phyloP scores from a whole-genome alignment of 148 eudicot genomes.

The Diospyros lotus region DNA sequence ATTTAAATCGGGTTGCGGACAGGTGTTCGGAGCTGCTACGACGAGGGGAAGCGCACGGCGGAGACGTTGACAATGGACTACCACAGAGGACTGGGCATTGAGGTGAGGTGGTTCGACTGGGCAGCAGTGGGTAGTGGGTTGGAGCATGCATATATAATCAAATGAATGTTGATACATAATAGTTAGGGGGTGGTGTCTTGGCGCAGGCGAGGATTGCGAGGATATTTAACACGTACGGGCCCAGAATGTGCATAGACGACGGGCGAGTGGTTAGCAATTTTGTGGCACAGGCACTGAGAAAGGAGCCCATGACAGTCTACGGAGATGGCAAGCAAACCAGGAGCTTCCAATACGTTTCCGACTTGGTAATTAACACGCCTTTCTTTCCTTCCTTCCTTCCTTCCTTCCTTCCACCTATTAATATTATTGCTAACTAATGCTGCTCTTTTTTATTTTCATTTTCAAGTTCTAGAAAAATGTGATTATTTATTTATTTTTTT shows the following conservation, averaged over 20 bases:
- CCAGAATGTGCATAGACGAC: conserved; percentile 61
- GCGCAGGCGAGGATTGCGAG: conserved; percentile 54
- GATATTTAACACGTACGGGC: conserved; percentile 64
- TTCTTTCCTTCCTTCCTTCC: too few relatives aligned
- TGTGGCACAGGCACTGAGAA: conserved; percentile 84
- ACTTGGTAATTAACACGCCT: conserved; percentile 45
- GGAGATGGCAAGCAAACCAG: conserved; percentile 98
- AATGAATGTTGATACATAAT: too few relatives aligned
- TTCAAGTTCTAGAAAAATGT: too few relatives aligned
- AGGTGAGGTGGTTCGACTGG: conserved; percentile 19
- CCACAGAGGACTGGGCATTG: conserved; percentile 48
- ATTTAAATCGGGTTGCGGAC: not conserved
- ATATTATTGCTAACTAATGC: too few relatives aligned
- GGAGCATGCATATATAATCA: too few relatives aligned
- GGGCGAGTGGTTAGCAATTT: conserved; percentile 72
- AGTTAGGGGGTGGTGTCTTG: too few relatives aligned
- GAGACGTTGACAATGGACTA: conserved; percentile 61
- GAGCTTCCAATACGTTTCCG: conserved; percentile 90
- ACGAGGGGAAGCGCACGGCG: conserved; percentile 59
- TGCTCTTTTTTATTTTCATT: too few relatives aligned
- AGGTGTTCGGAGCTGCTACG: conserved; percentile 67
- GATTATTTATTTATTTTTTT: too few relatives aligned
- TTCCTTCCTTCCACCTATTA: too few relatives aligned
- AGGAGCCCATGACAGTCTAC: conserved; percentile 90
- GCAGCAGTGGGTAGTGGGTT: not conserved